Base-by-base conservation (phyloP, 768 basidiomycete species). In the Symmetrospora coprosmae region DNA sequence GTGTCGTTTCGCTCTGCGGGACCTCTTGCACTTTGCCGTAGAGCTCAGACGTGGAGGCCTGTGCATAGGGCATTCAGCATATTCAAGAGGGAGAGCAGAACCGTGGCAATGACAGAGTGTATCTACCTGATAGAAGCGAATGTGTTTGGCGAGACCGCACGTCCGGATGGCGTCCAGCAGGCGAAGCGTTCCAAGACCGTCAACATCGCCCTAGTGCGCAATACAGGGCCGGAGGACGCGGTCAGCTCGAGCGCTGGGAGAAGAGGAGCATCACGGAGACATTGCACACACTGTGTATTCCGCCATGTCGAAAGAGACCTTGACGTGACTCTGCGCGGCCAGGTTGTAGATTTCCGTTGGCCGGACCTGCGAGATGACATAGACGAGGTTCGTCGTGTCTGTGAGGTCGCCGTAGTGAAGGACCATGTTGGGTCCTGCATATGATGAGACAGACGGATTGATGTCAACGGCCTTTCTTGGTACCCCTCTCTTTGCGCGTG, bases 231-330 rank as follows among this genome's bases (percentile, higher is more conserved):
- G 25, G 30, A 21, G 8, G 27, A 17, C 13, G 9, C 27, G 45
- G 9, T 46, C n/a, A 23, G 11, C 11, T 11, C 27, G 45, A 23
- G 13, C 45, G n/a, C 16, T 8, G 21, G 8, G 33, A 31, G 39
- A 31, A 31, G 13, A 7, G 14, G 7, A 50, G 21, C 5, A 33
- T 40, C 25, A 5, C 1, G 23, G 25, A 39, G 23, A 49, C 13
- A 27, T 13, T n/a, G 0, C 16, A 62, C 71, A 48, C 25, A 73
- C 75, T 0, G 92, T 97, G 76, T 97, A 97, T 74, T 97, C 91
- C 25, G 91, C 87, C 88, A 97, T 92, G 74, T 96, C 92, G 73
- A 97, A 97, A 27, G 90, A 94, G 66, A 97, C 91, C 74, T 97
- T 97, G 77, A 97, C 91, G 76, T 97, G 91, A 40, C 87, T 89